Evolutionary conservation across 192 early-diverging fungal genomes (phyloP).

Genomic region (Chytriomyces sp.): DNA sequence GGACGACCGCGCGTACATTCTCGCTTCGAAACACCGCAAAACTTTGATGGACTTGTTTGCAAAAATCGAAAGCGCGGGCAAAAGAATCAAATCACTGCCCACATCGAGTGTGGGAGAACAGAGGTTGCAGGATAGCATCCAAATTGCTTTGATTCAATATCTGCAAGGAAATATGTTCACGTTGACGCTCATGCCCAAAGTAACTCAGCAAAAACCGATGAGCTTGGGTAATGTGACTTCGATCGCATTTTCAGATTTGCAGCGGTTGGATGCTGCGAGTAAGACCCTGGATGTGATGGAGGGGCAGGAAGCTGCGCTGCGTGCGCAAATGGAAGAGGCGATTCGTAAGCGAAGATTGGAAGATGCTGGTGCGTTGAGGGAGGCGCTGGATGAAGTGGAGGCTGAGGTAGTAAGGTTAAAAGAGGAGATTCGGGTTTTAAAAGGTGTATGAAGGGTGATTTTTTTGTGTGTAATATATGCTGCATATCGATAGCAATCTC

Average conservation of each 20-base stretch:
- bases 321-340: conserved; percentile 46
- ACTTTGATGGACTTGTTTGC: conserved; percentile 54
- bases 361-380: conserved; percentile 44
- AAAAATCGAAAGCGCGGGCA: conserved; percentile 56
- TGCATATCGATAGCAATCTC: no score
- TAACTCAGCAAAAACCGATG: conserved; percentile 13
- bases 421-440: conserved; percentile 14
- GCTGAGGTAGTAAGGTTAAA: conserved; percentile 39
- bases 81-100: conserved; percentile 49
- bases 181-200: conserved; percentile 57
- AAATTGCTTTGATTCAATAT: conserved; percentile 50
- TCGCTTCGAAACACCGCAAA: conserved; percentile 49
- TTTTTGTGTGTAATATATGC: no score
- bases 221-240: not conserved
- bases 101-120: conserved; percentile 19
- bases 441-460: not conserved
- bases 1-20: conserved; percentile 52
- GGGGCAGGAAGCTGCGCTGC: conserved; percentile 39
- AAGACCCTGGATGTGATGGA: conserved; percentile 40
- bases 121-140: conserved; percentile 43
- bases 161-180: conserved; percentile 61
- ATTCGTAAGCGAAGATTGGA: conserved; percentile 45
- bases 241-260: conserved; percentile 1
- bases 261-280: conserved; percentile 29
- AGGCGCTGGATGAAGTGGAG: conserved; percentile 48